Conservation (phyloP, 768 basidiomycete species). For the Mrakia frigida region DNA sequence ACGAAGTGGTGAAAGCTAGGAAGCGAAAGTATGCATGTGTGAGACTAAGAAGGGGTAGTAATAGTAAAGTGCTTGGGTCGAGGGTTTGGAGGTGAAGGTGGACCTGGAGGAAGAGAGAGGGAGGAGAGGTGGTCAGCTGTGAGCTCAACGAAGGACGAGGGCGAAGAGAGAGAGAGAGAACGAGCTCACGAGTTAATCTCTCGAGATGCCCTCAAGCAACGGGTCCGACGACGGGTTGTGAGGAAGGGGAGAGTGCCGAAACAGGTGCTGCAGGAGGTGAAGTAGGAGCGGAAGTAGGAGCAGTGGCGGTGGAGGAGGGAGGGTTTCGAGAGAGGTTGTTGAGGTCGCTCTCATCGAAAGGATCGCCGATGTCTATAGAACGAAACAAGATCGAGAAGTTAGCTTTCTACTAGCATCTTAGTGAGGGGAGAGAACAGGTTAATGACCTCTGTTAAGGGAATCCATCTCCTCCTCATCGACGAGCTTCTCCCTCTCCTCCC, state of each 20-base stretch:
- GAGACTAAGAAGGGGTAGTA: too few relatives aligned
- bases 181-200: not conserved
- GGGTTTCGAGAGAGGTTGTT: not conserved
- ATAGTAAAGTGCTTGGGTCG: too few relatives aligned
- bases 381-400: not conserved
- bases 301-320: not conserved
- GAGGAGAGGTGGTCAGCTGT: too few relatives aligned
- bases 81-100: too few relatives aligned
- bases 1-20: too few relatives aligned
- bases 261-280: not conserved
- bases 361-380: slow-evolving; percentile 1
- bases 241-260: not conserved
- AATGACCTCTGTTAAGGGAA: not conserved
- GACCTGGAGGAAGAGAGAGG: too few relatives aligned
- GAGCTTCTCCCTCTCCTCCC: slow-evolving; percentile 16
- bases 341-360: not conserved
- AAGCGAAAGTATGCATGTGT: too few relatives aligned
- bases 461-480: slow-evolving; percentile 10
- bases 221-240: not conserved
- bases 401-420: not conserved
- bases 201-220: not conserved
- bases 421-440: not conserved
- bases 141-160: too few relatives aligned
- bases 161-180: too few relatives aligned
- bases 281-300: not conserved